A percentile compares a stretch with the other conserved stretches of the same genome.
phyloP scores from a whole-genome alignment of 345 rosid genomes.

The Odontarrhena argentea region DNA sequence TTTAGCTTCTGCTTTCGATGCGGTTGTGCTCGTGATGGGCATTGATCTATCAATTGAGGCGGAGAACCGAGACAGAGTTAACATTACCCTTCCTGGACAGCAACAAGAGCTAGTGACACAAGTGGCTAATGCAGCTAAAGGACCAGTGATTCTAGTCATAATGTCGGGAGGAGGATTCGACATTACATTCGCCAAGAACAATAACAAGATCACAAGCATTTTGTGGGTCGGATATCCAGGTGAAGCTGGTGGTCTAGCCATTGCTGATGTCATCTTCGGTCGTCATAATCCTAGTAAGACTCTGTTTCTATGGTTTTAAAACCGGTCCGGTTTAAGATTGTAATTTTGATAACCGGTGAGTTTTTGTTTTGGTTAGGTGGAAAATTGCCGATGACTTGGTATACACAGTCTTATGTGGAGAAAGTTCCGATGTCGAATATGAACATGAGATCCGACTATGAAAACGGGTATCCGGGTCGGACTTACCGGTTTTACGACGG shows the following conservation, averaged over 20 bases:
- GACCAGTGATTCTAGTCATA: conserved; percentile 73
- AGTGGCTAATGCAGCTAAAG: conserved; percentile 64
- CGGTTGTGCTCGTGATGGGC: conserved; percentile 66
- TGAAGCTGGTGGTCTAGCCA: conserved; percentile 74
- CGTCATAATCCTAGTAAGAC: conserved; percentile 62
- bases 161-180: conserved; percentile 89
- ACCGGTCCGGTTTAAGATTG: not conserved
- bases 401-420: conserved; percentile 65
- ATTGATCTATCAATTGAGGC: conserved; percentile 57
- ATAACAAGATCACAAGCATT: conserved; percentile 53
- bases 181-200: conserved; percentile 59
- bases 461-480: conserved; percentile 72
- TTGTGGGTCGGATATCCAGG: conserved; percentile 73
- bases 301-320: not conserved
- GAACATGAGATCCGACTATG: conserved; percentile 73
- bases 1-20: conserved; percentile 60
- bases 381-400: conserved; percentile 79
- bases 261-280: conserved; percentile 74
- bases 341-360: conserved; percentile 2
- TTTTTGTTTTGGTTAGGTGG: conserved; percentile 49
- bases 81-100: conserved; percentile 64
- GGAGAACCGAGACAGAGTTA: conserved; percentile 53
- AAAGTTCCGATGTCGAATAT: conserved; percentile 70
- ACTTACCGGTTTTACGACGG: conserved; percentile 76
- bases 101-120: conserved; percentile 55